Base-by-base conservation (phyloP, 2,329 filamentous ascomycete species). In the Phaeophleospora eucalypticola region DNA sequence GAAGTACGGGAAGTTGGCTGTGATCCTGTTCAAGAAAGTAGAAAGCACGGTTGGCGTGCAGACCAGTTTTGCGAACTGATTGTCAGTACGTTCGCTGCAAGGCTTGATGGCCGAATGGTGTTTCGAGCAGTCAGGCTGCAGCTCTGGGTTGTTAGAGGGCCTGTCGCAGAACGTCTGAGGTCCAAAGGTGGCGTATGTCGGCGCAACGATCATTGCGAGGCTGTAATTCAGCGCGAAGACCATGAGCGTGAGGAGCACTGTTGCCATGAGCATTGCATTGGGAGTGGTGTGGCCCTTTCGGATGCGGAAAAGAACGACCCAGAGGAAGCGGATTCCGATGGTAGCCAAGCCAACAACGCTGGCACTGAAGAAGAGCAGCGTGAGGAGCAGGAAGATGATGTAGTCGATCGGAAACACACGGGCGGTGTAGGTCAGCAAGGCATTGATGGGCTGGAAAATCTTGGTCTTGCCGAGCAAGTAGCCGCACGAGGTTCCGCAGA, bases 381-480 rank as follows among this genome's bases (percentile, higher is more conserved):
- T 81, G 7, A 98, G 72, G 1, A 95, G 71, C 1, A 88, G 81
- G 77, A 95, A 94, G 43, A 98, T 77, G 24, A 93, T 72, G 65
- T 97, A 97, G 72, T 98, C 93, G 53, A 95, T 76, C 0, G 93
- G 93, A 71, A 96, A 97, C 1, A 86, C 82, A 59, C 81, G 85
- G 37, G 90, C 85, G 0, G 89, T 81, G 68, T 86, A 78, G 54
- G 95, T 82, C 50, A 95, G 81, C 47, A 95, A 74, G 80, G 85
- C 95, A 71, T 98, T 97, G 63, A 96, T 75, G 1, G 93, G 93
- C 66, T 98, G 93, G 74, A 96, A 95, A 58, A 97, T 83, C 66
- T 94, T 89, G 66, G 94, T 86, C 63, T 84, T 77, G 36, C 84
- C 89, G 3, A 98, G 78, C 41, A 97, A 87, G 69, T 96, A 98